Evolutionary conservation across 2,329 filamentous ascomycete species (phyloP), one percentile per base, ranked within the genome.

Genomic region (Pseudogymnoascus verrucosus): DNA sequence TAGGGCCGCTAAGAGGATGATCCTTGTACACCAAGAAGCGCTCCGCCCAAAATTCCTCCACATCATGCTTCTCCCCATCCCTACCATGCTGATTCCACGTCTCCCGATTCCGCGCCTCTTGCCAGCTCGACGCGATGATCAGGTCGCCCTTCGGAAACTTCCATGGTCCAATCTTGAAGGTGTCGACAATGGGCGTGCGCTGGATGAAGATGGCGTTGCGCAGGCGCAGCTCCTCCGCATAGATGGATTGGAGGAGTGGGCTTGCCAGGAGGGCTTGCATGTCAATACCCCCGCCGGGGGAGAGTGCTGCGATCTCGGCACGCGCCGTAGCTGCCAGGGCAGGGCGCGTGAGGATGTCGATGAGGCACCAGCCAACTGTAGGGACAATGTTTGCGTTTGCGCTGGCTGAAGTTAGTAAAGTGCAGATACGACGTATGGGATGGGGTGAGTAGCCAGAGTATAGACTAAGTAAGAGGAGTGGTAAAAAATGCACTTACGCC

Each of bases 181-280:
- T 68, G 11, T 68, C 64, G 6, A 67, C 67, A 57, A 62, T 47
- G 63, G 64, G 42, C 63, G 64, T n/a, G 65, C 66, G 8, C 62
- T 61, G 19, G 60, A 65, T 23, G 34, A 64, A 61, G n/a, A 63
- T 34, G 3, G 67, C 34, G 1, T 69, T 64, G 12, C 70, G 64
- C 0, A 77, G 61, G 1, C 76, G 73, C 0, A 77, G 67, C 0
- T 71, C 71, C 51, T 78, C 76, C 6, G 70, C 70, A 34, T 74
- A 77, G 1, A 77, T 70, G 0, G 76, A 74, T 44, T 74, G 75
- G 4, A 77, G 65, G 0, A 77, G 63, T 1, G 73, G 70, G 0
- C 66, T 67, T 0, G 68, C 63, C 0, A 67, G 66, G 0, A 76
- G 68, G 0, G 39, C 65, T 11, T 57, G 47, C 47, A 57, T 57